A percentile compares a stretch with the other conserved stretches of the same genome.
Evolutionary conservation across 345 rosid species (phyloP).

Genomic region (Eucalyptus regnans): DNA sequence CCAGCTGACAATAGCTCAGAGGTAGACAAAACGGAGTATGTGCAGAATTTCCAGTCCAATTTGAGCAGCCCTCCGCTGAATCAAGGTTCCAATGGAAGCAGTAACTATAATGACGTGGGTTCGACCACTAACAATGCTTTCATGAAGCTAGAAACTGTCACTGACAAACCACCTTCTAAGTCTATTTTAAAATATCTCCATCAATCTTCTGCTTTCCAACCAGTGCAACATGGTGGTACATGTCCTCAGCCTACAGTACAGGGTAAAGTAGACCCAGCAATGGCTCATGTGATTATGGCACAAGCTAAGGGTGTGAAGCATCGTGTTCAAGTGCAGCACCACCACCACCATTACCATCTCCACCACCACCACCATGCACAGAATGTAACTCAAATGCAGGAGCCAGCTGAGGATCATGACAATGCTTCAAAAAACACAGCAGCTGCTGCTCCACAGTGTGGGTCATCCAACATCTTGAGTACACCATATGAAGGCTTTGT

Average conservation of each 20-base stretch:
- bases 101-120: slow-evolving; percentile 29
- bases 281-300: not conserved
- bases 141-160: slow-evolving; percentile 7
- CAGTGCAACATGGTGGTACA: slow-evolving; percentile 4
- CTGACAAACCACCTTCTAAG: not conserved
- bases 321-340: slow-evolving; percentile 23
- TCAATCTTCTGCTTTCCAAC: slow-evolving; percentile 15
- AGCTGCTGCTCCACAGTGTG: slow-evolving; percentile 11
- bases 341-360: slow-evolving; percentile 19
- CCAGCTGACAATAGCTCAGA: slow-evolving; percentile 26
- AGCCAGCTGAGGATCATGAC: slow-evolving; percentile 4
- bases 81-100: slow-evolving; percentile 28
- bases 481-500: slow-evolving; percentile 2
- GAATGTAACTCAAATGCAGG: slow-evolving; percentile 3
- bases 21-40: slow-evolving; percentile 20
- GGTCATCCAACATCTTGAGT: slow-evolving; percentile 14
- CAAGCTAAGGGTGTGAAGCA: slow-evolving; percentile 8
- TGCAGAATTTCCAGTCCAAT: slow-evolving; percentile 21
- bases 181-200: slow-evolving; percentile 6
- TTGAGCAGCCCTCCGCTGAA: slow-evolving; percentile 13
- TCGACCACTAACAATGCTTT: slow-evolving; percentile 21
- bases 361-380: slow-evolving; percentile 19
- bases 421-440: not conserved
- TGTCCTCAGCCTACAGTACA: slow-evolving; percentile 1
- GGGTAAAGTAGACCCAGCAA: slow-evolving; percentile 8